A percentile compares a stretch with the other conserved stretches of the same genome.
Evolutionary conservation across 805 yeast species (phyloP).

Genomic region (Barnettozyma populi): DNA sequence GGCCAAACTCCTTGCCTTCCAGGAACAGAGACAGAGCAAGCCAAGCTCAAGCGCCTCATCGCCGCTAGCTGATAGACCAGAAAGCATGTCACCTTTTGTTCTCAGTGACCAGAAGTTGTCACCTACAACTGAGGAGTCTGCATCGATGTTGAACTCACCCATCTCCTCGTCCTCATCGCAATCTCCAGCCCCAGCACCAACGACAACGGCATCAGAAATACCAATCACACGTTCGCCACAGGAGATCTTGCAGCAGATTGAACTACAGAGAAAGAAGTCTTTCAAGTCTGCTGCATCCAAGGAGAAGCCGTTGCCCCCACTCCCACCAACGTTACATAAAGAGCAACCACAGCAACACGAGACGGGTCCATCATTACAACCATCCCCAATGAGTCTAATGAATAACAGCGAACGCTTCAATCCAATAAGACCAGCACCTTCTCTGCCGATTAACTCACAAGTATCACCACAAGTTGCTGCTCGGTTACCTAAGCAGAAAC

Average conservation of each 20-base stretch:
- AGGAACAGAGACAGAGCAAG: conserved; percentile 62
- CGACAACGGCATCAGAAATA: neutral
- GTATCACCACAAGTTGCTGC: conserved; percentile 78
- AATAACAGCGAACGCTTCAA: conserved; percentile 14
- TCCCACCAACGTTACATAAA: conserved; percentile 26
- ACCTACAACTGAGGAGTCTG: neutral
- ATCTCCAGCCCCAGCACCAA: conserved; percentile 15
- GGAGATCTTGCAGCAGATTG: conserved; percentile 14
- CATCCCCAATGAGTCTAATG: neutral
- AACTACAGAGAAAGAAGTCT: conserved; percentile 19
- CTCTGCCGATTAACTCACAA: conserved; percentile 40
- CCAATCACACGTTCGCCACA: conserved; percentile 6
- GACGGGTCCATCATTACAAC: neutral
- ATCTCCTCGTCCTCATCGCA: conserved; percentile 2
- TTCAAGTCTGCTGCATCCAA: conserved; percentile 3
- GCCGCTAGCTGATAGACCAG: conserved; percentile 6
- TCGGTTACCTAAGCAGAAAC: conserved; percentile 68
- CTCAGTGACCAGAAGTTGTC: conserved; percentile 10
- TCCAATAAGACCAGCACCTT: conserved; percentile 27
- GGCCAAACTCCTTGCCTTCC: conserved; percentile 83
- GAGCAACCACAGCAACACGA: neutral
- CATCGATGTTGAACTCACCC: neutral
- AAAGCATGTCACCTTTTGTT: conserved; percentile 2
- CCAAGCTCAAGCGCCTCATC: conserved; percentile 18
- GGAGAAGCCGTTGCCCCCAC: conserved; percentile 36